Percentiles rank a stretch among this genome's conserved stretches.
These are phyloP conservation scores for Exsudoporus frostii DNA, from an alignment of 768 basidiomycete species.

Conservation along the genomic window DNA sequence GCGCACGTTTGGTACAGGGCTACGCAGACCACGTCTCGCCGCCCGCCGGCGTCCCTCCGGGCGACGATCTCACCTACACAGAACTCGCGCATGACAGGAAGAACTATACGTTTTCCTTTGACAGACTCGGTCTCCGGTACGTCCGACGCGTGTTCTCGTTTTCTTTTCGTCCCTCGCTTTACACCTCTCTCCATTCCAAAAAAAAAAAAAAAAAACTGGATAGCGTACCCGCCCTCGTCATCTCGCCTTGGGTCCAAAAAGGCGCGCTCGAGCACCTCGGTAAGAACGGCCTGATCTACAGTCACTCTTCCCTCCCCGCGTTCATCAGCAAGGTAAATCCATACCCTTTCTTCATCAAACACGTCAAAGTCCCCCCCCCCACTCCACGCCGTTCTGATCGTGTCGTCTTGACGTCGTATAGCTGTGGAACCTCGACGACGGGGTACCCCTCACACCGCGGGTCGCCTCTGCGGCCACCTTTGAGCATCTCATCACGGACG, in stretches of 20 bases:
- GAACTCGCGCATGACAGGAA: constrained; percentile 17
- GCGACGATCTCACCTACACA: constrained; percentile 24
- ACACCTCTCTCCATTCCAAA: too few relatives aligned
- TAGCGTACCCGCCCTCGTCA: constrained; percentile 20
- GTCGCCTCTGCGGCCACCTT: constrained; percentile 19
- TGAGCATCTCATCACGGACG: constrained; percentile 24
- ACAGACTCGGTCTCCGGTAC: constrained; percentile 25
- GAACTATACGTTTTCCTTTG: constrained; percentile 20
- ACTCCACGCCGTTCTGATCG: not conserved
- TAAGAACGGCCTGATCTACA: constrained; percentile 10
- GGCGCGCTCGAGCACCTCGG: constrained; percentile 15
- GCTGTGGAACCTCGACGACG: constrained; percentile 27
- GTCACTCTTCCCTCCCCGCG: constrained; percentile 21
- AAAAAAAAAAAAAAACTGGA: not conserved
- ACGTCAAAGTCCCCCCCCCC: not conserved
- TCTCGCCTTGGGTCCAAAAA: constrained; percentile 26
- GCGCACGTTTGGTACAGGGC: constrained; percentile 8
- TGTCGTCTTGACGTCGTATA: not conserved
- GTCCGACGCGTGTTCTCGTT: not conserved
- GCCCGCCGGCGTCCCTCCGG: constrained; percentile 20
- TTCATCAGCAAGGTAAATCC: constrained; percentile 24
- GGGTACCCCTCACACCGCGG: constrained; percentile 21
- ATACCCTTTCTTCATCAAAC: too few relatives aligned
- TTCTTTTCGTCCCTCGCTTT: not conserved
- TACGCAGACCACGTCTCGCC: constrained; percentile 25